Conservation (phyloP, 495 filamentous ascomycete genomes). For the Penicillium herquei region DNA sequence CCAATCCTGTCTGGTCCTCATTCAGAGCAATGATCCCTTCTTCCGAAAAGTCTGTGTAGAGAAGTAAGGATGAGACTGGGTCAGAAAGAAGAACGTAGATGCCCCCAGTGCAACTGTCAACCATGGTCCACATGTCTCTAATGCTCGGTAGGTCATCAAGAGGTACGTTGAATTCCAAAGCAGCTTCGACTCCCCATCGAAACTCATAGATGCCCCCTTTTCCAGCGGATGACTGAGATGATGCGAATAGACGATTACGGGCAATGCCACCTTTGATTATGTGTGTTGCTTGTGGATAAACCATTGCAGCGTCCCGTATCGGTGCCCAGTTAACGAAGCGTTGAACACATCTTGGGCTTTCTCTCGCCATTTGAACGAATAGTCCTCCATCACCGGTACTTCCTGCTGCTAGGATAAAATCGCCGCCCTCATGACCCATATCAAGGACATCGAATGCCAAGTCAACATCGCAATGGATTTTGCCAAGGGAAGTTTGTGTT, state of each 20-base stretch:
- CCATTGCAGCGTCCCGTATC: conserved; percentile 64
- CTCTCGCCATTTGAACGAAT: conserved; percentile 61
- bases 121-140: conserved; percentile 50
- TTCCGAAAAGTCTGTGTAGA: conserved; percentile 32
- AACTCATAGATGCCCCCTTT: conserved; percentile 68
- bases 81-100: conserved; percentile 40
- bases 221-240: conserved; percentile 37
- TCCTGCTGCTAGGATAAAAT: conserved; percentile 79
- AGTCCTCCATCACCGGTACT: conserved; percentile 76
- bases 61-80: conserved; percentile 37
- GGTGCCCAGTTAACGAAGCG: conserved; percentile 84
- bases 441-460: conserved; percentile 46
- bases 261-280: conserved; percentile 20
- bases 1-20: conserved; percentile 45
- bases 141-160: conserved; percentile 35
- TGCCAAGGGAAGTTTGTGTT: conserved; percentile 35
- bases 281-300: conserved; percentile 26
- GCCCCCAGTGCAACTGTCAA: conserved; percentile 37
- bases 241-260: conserved; percentile 39
- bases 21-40: conserved; percentile 41
- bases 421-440: conserved; percentile 55
- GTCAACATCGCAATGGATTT: conserved; percentile 45
- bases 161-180: conserved; percentile 55
- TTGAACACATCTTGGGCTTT: conserved; percentile 50
- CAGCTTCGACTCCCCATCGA: conserved; percentile 68